Evolutionary conservation across 176 grass and related monocot species (phyloP).

Genomic region (Dendrocalamus sinicus): DNA sequence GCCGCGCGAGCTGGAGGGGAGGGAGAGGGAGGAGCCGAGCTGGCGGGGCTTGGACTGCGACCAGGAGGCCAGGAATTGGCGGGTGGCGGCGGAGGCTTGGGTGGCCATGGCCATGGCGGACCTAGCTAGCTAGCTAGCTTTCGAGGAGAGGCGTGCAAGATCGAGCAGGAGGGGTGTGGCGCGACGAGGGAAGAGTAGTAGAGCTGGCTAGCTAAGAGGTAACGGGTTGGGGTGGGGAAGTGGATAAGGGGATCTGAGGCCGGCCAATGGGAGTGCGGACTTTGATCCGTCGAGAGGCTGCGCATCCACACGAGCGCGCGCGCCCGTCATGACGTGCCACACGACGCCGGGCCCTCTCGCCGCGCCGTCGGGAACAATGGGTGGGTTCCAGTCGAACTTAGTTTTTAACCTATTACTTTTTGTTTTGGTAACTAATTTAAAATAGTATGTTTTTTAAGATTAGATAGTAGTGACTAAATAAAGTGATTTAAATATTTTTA

Average conservation of each 20-base stretch:
- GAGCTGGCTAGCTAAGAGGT: slow-evolving; percentile 32
- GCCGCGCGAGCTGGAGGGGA: slow-evolving; percentile 43
- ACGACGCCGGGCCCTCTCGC: too few relatives aligned
- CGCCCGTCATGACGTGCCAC: too few relatives aligned
- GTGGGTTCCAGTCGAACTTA: too few relatives aligned
- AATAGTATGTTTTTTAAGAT: too few relatives aligned
- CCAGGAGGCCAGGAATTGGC: slow-evolving; percentile 48
- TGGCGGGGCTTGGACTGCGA: slow-evolving; percentile 40
- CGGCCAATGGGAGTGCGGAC: slow-evolving; percentile 72
- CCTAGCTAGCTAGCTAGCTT: too few relatives aligned
- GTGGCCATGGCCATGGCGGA: slow-evolving; percentile 68
- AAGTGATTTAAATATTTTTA: too few relatives aligned
- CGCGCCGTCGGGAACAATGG: too few relatives aligned
- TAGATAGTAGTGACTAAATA: too few relatives aligned
- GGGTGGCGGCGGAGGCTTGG: slow-evolving; percentile 70
- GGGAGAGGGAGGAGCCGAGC: not conserved
- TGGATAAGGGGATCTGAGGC: slow-evolving; percentile 75
- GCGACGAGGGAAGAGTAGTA: not conserved
- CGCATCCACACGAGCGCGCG: not conserved
- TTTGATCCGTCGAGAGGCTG: slow-evolving; percentile 66
- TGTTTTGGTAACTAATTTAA: too few relatives aligned
- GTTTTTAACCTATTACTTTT: too few relatives aligned
- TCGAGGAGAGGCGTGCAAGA: not conserved
- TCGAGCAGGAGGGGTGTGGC: not conserved
- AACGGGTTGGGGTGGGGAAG: slow-evolving; percentile 29